Evolutionary conservation across 495 filamentous ascomycete genomes (phyloP), one percentile per base, ranked within the genome.

Genomic region (Penicillium odoratum): DNA sequence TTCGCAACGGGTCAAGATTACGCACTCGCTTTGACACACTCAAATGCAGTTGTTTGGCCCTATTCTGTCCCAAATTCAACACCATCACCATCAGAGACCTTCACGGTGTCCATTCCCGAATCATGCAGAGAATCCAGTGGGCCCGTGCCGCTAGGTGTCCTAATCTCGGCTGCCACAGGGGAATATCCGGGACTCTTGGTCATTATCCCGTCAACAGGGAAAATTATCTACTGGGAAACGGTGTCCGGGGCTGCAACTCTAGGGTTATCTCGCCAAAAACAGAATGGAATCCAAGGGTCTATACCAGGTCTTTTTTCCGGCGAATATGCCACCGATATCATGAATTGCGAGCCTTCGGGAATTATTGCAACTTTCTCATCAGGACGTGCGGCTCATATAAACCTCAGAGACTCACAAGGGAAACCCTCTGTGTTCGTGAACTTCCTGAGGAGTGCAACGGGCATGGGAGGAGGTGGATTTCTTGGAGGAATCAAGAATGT

Each of bases 191-290:
- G 93, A 3, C 76, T 98, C 11, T 83, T 98, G 18, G 77, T 97
- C 11, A 78, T 99, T 10, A 87, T 91, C 73, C 91, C 92, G 2
- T 81, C 81, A 16, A 91, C 80, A 34, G 94, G 94, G 30, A 93
- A 86, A 68, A 83, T 98, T 47, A 84, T 88, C 36, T 99, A 93
- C 71, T 99, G 93, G 93, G 95, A 98, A 68, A 92, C 90, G 28
- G 86, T 98, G 48, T 88, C 92, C 18, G 89, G 84, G 70, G 91
- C 90, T 28, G 85, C 90, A 28, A 88, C 87, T 6, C 70, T 91
- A 11, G 88, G 88, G 57, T 81, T 92, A 29, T 84, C 89, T 46
- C 83, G 87, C 48, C 88, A 94, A 60, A 89, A 87, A 66, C 85
- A 85, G 60, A 84, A 81, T 59, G 88, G 92, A 16, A 81, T 96